These are phyloP conservation scores for Gnetum montanum DNA, from an alignment of 75 land plant genomes.

Conservation along the genomic window DNA sequence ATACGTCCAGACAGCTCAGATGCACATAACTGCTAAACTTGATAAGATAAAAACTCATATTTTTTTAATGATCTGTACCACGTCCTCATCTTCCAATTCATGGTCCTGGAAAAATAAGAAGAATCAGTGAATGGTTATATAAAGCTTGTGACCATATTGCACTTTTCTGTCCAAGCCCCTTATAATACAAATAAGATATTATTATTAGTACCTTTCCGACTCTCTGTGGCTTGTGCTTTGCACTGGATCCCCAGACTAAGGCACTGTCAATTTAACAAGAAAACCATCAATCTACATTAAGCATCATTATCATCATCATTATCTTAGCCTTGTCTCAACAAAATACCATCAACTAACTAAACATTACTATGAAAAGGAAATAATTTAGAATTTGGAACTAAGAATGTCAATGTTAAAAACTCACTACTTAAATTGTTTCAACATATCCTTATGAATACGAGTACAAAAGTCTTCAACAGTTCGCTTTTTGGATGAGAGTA, in stretches of 20 bases:
- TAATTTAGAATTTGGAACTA: background rate
- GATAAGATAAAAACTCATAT: no score
- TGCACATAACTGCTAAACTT: no score
- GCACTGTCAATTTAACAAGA: constrained; percentile 47
- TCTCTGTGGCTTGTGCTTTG: constrained; percentile 96
- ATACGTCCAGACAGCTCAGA: no score
- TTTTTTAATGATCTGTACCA: constrained; percentile 98
- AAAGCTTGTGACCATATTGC: no score
- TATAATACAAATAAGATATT: no score
- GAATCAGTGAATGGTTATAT: no score
- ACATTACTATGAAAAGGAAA: background rate
- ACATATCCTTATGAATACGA: constrained; percentile 94
- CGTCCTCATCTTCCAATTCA: constrained; percentile 94
- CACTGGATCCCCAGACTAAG: constrained; percentile 98
- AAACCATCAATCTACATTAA: constrained; percentile 4
- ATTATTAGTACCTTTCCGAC: constrained; percentile 86
- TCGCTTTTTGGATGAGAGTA: constrained; percentile 77
- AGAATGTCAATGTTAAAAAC: constrained; percentile 8
- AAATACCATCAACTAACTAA: background rate
- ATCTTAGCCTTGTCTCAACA: no score
- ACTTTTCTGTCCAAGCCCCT: no score
- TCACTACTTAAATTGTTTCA: constrained; percentile 97
- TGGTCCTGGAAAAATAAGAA: constrained; percentile 61
- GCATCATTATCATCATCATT: no score
- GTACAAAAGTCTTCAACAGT: constrained; percentile 93